Evolutionary conservation across 1,284 basidiomycete species (phyloP).

Genomic region (Marasmius tenuissimus): DNA sequence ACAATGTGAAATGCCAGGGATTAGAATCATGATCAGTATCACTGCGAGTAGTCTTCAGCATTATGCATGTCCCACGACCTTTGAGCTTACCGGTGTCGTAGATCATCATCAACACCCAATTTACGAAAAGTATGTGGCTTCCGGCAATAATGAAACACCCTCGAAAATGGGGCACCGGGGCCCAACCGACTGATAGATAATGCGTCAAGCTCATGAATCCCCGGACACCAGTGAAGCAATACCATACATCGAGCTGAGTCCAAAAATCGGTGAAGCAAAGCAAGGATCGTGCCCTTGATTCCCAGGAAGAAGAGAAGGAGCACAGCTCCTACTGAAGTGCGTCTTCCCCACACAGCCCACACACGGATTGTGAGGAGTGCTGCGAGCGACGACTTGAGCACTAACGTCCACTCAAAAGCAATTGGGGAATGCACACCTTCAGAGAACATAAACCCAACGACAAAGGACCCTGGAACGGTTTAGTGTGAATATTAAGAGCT

Average conservation of each 20-base stretch:
- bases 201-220: not conserved
- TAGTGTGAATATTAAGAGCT: not conserved
- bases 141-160: not conserved
- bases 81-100: not conserved
- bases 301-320: not conserved
- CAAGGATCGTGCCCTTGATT: not conserved
- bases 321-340: not conserved
- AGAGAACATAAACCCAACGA: not conserved
- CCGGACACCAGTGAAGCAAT: not conserved
- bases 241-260: not conserved
- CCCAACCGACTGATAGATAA: not conserved
- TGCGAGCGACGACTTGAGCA: not conserved
- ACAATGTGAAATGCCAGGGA: not conserved
- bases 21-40: not conserved
- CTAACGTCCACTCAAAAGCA: not conserved
- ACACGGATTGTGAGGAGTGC: not conserved
- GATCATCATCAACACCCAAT: not conserved
- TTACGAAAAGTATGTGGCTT: not conserved
- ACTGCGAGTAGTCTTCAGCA: not conserved
- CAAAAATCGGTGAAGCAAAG: not conserved
- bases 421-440: not conserved
- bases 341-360: not conserved
- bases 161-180: not conserved
- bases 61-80: not conserved
- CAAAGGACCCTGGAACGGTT: not conserved